Conservation (phyloP, 2,329 filamentous ascomycete species). For the Fusarium sp. region DNA sequence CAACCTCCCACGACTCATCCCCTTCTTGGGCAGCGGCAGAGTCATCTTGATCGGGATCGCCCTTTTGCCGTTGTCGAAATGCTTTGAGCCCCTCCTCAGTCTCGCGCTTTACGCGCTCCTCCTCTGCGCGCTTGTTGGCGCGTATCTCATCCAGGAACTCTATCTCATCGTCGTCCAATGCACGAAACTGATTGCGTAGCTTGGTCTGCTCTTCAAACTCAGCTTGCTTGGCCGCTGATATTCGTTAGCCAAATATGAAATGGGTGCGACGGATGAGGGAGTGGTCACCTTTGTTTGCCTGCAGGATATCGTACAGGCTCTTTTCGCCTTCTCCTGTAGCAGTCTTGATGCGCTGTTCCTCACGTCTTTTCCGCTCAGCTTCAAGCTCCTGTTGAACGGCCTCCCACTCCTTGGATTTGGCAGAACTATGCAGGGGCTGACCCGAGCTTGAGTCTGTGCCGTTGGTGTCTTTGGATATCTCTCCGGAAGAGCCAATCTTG, state of each 20-base stretch:
- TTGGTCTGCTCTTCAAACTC: slow-evolving; percentile 80
- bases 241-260: neutral
- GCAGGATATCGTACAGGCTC: slow-evolving; percentile 77
- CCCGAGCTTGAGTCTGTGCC: slow-evolving; percentile 2
- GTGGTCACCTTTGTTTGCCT: slow-evolving; percentile 80
- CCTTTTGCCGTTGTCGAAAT: slow-evolving; percentile 65
- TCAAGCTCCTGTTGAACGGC: slow-evolving; percentile 73
- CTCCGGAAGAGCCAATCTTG: slow-evolving; percentile 54
- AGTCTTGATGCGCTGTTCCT: slow-evolving; percentile 59
- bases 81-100: slow-evolving; percentile 65
- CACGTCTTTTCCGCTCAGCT: slow-evolving; percentile 65
- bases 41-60: slow-evolving; percentile 30
- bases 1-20: slow-evolving; percentile 50
- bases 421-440: slow-evolving; percentile 35
- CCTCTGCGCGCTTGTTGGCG: slow-evolving; percentile 61
- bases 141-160: slow-evolving; percentile 75
- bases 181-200: slow-evolving; percentile 80
- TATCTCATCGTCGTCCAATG: slow-evolving; percentile 81
- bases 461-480: slow-evolving; percentile 38
- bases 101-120: slow-evolving; percentile 65
- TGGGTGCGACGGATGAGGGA: neutral
- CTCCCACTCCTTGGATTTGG: slow-evolving; percentile 66
- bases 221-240: slow-evolving; percentile 79
- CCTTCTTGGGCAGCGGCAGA: slow-evolving; percentile 41
- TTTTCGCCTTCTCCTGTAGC: slow-evolving; percentile 61